Evolutionary conservation across 2,329 filamentous ascomycete species (phyloP).

Genomic region (Aspergillus ochraceoroseus): DNA sequence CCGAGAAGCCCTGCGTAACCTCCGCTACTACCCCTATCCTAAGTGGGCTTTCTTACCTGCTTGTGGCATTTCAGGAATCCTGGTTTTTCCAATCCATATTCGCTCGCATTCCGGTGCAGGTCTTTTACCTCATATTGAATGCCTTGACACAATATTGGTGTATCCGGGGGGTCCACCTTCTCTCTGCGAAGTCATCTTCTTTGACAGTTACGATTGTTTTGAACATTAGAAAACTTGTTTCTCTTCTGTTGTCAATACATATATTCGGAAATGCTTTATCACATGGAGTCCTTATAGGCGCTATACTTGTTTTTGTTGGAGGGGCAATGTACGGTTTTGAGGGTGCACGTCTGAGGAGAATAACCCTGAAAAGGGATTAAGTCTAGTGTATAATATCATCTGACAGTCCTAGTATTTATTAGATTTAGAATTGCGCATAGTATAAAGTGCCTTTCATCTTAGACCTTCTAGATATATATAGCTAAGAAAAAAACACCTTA

Average conservation of each 20-base stretch:
- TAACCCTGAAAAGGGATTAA: conserved; percentile 21
- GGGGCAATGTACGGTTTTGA: conserved; percentile 90
- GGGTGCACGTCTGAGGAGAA: conserved; percentile 34
- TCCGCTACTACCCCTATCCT: conserved; percentile 2
- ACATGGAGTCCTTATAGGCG: conserved; percentile 71
- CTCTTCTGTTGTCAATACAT: conserved; percentile 84
- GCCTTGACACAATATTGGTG: conserved; percentile 90
- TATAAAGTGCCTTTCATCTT: no score
- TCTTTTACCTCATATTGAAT: conserved; percentile 42
- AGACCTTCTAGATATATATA: no score
- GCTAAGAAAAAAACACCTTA: no score
- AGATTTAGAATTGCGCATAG: no score
- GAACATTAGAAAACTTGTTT: conserved; percentile 91
- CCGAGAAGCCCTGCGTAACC: neutral
- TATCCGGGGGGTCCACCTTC: conserved; percentile 91
- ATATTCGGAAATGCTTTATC: conserved; percentile 83
- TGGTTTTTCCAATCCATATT: conserved; percentile 22
- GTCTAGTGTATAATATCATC: neutral
- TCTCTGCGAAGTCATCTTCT: conserved; percentile 81
- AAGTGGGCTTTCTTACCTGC: neutral
- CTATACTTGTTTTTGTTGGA: conserved; percentile 78
- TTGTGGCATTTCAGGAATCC: conserved; percentile 1
- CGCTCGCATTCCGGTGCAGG: conserved; percentile 32
- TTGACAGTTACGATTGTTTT: conserved; percentile 94
- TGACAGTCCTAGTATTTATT: no score